phyloP scores from a whole-genome alignment of 208 protist species.

The Acanthamoeba lenticulata region DNA sequence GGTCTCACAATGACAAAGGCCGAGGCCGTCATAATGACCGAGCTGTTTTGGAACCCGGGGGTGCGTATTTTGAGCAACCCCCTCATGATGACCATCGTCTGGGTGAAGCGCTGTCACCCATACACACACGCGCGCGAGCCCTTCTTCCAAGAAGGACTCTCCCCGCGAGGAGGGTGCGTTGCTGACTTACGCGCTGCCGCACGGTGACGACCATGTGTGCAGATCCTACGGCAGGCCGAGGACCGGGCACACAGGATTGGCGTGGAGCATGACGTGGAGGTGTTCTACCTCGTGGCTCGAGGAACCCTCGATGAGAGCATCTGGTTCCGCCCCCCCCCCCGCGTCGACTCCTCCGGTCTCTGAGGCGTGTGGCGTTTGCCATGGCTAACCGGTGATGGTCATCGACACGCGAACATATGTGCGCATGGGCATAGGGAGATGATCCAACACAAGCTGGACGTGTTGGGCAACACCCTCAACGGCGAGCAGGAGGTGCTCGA shows the following conservation, averaged over 20 bases:
- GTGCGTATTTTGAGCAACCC: too few relatives aligned
- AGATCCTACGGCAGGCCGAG: conserved; percentile 94
- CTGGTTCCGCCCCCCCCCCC: conserved; percentile 49
- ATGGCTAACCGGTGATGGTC: neutral
- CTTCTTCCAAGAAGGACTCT: too few relatives aligned
- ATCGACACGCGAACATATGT: neutral
- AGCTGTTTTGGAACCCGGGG: conserved; percentile 97
- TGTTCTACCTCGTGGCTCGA: conserved; percentile 92
- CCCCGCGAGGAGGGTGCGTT: too few relatives aligned
- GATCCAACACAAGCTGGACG: conserved; percentile 72
- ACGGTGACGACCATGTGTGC: too few relatives aligned
- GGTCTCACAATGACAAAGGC: conserved; percentile 95
- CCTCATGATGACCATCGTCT: too few relatives aligned
- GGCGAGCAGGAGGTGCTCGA: conserved; percentile 65
- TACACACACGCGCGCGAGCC: too few relatives aligned
- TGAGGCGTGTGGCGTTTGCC: too few relatives aligned
- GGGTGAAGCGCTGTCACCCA: too few relatives aligned
- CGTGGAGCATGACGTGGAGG: conserved; percentile 89
- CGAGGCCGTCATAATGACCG: conserved; percentile 95
- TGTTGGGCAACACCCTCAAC: conserved; percentile 71
- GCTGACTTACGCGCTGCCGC: too few relatives aligned
- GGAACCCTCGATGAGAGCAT: conserved; percentile 78
- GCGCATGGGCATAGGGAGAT: conserved; percentile 26
- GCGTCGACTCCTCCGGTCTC: too few relatives aligned
- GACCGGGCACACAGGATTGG: conserved; percentile 97